Percentiles rank a stretch among this genome's conserved stretches.
These are phyloP conservation scores for Mychonastes homosphaera DNA, from an alignment of 139 green algal species.

Conservation along the genomic window DNA sequence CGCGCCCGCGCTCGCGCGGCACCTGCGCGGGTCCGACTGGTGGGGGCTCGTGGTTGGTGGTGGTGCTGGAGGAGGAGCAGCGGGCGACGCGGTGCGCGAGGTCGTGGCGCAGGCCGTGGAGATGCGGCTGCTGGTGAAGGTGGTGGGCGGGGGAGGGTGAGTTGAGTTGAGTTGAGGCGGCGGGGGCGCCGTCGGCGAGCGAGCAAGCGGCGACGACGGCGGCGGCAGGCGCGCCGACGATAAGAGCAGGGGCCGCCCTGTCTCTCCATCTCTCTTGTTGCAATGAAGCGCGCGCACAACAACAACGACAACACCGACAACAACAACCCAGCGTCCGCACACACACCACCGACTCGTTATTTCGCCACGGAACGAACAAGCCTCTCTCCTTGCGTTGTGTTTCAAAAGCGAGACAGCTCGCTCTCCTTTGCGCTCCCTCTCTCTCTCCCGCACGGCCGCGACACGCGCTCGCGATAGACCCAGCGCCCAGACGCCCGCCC, in stretches of 20 bases:
- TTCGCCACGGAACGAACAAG: too few relatives aligned
- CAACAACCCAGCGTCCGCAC: neutral
- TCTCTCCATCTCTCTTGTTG: neutral
- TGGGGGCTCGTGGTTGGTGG: too few relatives aligned
- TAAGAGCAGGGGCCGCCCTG: neutral
- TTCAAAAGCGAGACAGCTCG: too few relatives aligned
- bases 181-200: neutral
- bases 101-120: neutral
- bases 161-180: neutral
- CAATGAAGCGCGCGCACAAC: neutral
- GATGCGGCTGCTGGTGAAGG: neutral
- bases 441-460: too few relatives aligned
- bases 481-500: too few relatives aligned
- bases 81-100: neutral
- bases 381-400: too few relatives aligned
- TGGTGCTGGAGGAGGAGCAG: too few relatives aligned
- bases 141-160: neutral
- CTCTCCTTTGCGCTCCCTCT: too few relatives aligned
- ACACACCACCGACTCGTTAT: neutral
- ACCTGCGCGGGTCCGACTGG: too few relatives aligned
- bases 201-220: constrained; percentile 2
- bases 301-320: constrained; percentile 1
- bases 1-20: too few relatives aligned
- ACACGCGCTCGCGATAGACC: too few relatives aligned
- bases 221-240: too few relatives aligned